Evolutionary conservation across 2,329 filamentous ascomycete genomes (phyloP), one percentile per base, ranked within the genome.

Genomic region (Podosphaera leucotricha): DNA sequence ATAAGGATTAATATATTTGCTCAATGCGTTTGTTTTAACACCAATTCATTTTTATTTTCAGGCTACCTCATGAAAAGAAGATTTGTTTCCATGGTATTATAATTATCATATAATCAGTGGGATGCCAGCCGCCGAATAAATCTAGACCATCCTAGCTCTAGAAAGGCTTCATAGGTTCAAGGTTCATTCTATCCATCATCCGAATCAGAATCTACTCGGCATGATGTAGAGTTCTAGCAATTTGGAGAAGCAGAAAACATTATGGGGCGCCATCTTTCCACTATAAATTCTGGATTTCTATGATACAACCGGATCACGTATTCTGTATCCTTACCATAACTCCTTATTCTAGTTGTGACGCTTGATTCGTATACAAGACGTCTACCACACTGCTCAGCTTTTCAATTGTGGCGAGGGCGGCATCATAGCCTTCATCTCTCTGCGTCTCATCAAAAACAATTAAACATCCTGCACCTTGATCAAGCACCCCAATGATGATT

Each of bases 341-440:
- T 26, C 20, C 33, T 44, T 76, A 98, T 71, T 98, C 90, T 54
- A 98, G 68, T 70, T 92, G 68, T 47, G 84, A 92, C 43, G 90
- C 90, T 67, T 98, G 87, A 68, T 94, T 95, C 50, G 84, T 86
- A 70, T 95, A 98, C 57, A 98, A 67, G 53, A 92, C 84, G 63
- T 98, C 92, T 50, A 98, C 92, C 52, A 98, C 90, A 59, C 79
- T 92, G 67, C 85, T 87, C 62, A 98, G 64, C 75, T 94, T 95
- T 60, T 92, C 87, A 53, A 98, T 92, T 2, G 90, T 98, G 49
- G 83, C 77, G 57, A 98, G 67, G 3, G 92, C 92, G 11, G 86
- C 80, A 61, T 95, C 90, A 59, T 98, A 98, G 28, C 81, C 79
- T 64, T 87, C 78, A 60, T 98, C 90, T 51, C 86, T 74, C 60